Evolutionary conservation across 805 yeast species (phyloP), one percentile per base, ranked within the genome.

Genomic region (Isabelozyma heimii): DNA sequence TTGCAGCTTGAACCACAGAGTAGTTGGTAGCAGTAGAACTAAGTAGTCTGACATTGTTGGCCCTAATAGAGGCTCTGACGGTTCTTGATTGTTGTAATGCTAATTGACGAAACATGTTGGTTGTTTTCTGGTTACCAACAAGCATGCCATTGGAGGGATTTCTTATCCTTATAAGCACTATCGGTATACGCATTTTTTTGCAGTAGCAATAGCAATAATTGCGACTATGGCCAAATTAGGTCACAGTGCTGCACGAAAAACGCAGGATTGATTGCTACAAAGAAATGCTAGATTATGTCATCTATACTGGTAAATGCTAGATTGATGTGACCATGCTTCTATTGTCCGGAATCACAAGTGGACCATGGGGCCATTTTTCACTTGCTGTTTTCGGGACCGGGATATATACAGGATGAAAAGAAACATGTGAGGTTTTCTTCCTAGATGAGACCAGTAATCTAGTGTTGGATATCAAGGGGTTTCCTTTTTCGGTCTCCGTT

Each of bases 1-100:
- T 71, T 17, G 74, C 72, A 12, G 66, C 48, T 43, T 64, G 73
- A 12, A 70, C 56, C 12, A 71, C 58, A 13, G 70, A 62, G 49
- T 57, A 57, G n/a, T 37, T 30, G 30, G 41, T 30, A 3, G 51
- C 20, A 24, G 33, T 46, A 12, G 42, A 14, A 6, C 37, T 24
- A 17, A 49, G 16, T 12, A 33, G 13, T 37, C 47, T 42, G 13
- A 33, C 3, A 8, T 40, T 38, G 30, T 45, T 37, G 16, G 45
- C 37, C 5, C 27, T 37, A 9, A 37, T 15, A 13, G 39, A 41
- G 28, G 33, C 43, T 43, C 47, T 44, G 13, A 37, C 8, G 20
- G 47, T 40, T 26, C 30, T 37, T 35, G 45, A 45, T 27, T 41
- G 42, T 24, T 43, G 42, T 30, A 40, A 27, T 17, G 41, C 44